Percentiles rank a stretch among this genome's conserved stretches.
These are phyloP conservation scores for Centella asiatica DNA, from an alignment of 129 eudicot genomes.

Conservation along the genomic window DNA sequence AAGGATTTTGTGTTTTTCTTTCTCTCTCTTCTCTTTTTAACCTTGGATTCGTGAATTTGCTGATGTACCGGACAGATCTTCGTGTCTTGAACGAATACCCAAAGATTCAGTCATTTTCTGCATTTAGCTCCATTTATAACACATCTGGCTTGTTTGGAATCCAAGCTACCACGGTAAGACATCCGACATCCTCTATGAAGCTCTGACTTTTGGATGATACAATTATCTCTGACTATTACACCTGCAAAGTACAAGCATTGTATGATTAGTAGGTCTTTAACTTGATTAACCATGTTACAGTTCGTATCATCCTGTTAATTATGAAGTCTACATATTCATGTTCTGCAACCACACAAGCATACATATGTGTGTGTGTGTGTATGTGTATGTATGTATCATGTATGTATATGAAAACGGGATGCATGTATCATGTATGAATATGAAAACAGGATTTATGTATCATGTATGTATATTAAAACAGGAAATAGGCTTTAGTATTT, in stretches of 20 bases:
- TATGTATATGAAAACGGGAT: no score
- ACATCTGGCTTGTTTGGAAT: constrained; percentile 54
- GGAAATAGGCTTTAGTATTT: no score
- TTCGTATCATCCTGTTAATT: background rate
- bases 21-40: background rate
- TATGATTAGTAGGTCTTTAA: background rate
- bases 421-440: no score
- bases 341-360: background rate
- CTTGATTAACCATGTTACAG: background rate
- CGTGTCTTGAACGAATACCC: constrained; percentile 48
- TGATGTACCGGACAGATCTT: constrained; percentile 29
- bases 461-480: no score
- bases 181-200: background rate
- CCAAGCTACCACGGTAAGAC: constrained; percentile 51
- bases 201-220: background rate
- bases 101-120: constrained; percentile 41
- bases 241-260: background rate
- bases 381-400: no score
- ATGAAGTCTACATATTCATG: background rate
- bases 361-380: no score
- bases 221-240: background rate
- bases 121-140: constrained; percentile 46
- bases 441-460: no score
- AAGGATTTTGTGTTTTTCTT: no score
- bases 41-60: background rate